Conservation (phyloP, 306 rosid species). For the Prinsepia uniflora region DNA sequence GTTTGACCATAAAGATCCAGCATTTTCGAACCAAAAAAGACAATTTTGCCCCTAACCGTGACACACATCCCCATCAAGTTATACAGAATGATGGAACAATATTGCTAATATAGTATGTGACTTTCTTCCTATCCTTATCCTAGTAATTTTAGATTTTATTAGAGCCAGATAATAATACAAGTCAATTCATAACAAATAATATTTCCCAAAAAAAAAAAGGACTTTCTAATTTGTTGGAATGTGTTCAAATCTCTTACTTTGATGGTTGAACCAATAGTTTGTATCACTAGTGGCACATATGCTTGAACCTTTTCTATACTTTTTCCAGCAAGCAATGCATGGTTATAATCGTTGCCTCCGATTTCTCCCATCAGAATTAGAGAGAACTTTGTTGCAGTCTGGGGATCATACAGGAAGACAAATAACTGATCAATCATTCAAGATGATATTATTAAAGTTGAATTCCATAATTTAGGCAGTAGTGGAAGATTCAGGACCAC, state of each 20-base stretch:
- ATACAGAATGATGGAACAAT: too few species aligned
- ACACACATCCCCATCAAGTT: too few species aligned
- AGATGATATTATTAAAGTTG: neutral
- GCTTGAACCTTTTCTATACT: constrained; percentile 27
- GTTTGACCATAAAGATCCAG: neutral
- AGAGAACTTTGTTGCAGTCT: constrained; percentile 43
- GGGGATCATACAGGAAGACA: constrained; percentile 3
- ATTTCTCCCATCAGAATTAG: constrained; percentile 54
- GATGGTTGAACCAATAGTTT: constrained; percentile 36
- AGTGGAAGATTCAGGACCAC: neutral
- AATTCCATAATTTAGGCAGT: too few species aligned
- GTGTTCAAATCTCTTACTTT: constrained; percentile 5
- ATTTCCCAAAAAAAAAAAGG: too few species aligned
- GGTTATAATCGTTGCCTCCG: constrained; percentile 60
- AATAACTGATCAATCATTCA: neutral
- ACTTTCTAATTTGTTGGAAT: neutral
- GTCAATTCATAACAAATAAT: neutral
- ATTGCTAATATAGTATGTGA: too few species aligned
- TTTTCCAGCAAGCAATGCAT: constrained; percentile 9
- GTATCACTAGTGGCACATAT: constrained; percentile 25
- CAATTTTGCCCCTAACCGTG: too few species aligned
- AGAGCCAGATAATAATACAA: too few species aligned
- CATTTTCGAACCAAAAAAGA: neutral
- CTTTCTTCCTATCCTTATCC: too few species aligned
- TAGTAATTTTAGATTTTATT: too few species aligned